Percentiles rank a stretch among this genome's conserved stretches.
phyloP scores from a whole-genome alignment of 176 grass and related monocot genomes.

The Rhynchospora breviuscula region DNA sequence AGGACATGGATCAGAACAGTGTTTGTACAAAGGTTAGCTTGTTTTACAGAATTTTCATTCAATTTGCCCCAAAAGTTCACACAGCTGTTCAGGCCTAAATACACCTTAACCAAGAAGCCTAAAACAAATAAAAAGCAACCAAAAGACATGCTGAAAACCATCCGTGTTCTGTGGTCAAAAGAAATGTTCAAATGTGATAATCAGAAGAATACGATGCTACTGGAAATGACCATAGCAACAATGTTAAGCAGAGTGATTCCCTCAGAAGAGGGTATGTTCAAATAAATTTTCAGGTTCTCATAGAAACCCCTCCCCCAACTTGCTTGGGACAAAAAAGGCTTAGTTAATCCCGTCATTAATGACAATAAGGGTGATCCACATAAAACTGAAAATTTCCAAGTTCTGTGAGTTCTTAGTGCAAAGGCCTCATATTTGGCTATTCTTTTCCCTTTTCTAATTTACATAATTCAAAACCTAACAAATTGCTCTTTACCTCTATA shows the following conservation, averaged over 20 bases:
- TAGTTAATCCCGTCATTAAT: background rate
- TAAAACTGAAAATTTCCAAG: background rate
- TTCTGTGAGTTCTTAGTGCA: background rate
- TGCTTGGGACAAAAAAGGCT: no score
- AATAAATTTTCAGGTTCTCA: no score
- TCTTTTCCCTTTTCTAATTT: background rate
- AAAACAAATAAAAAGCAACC: background rate
- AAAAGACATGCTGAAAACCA: background rate
- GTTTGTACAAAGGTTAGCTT: background rate
- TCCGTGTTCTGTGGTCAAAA: background rate
- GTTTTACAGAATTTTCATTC: background rate
- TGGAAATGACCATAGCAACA: background rate
- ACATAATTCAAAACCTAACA: background rate
- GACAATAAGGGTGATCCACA: background rate
- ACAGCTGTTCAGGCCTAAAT: background rate
- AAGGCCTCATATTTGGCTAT: background rate
- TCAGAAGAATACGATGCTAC: background rate
- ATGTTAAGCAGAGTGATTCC: background rate
- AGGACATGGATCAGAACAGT: background rate
- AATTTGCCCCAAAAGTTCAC: background rate
- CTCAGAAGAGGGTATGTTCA: background rate
- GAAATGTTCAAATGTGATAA: background rate
- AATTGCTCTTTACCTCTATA: background rate
- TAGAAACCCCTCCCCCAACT: no score
- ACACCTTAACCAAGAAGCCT: background rate